Conservation (phyloP, 2,329 filamentous ascomycete species). For the Fusarium decemcellulare region DNA sequence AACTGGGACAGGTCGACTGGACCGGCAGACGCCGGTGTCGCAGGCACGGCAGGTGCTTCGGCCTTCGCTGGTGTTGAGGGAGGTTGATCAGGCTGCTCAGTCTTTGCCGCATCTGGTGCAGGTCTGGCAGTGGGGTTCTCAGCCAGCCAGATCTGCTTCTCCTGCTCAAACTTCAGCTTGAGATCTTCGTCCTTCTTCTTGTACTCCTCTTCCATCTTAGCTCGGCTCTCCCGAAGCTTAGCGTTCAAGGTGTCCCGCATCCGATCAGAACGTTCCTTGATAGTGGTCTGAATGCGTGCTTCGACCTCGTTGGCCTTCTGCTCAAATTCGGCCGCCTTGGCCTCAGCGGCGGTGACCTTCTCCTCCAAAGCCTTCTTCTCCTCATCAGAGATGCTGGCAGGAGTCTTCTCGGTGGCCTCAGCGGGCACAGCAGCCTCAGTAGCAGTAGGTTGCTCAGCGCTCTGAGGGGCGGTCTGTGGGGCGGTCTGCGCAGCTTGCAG, state of each 20-base stretch:
- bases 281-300: constrained; percentile 69
- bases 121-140: constrained; percentile 58
- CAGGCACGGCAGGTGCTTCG: constrained; percentile 51
- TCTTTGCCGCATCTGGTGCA: constrained; percentile 37
- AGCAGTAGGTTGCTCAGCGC: constrained; percentile 29
- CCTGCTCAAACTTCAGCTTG: constrained; percentile 72
- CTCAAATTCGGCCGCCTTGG: constrained; percentile 75
- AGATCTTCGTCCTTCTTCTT: constrained; percentile 68
- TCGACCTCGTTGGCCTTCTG: constrained; percentile 75
- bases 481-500: constrained; percentile 54
- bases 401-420: constrained; percentile 31
- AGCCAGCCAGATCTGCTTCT: constrained; percentile 73
- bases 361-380: constrained; percentile 74
- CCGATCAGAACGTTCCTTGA: constrained; percentile 76
- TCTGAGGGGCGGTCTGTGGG: constrained; percentile 59
- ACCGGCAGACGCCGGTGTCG: constrained; percentile 53
- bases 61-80: constrained; percentile 58
- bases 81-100: constrained; percentile 37
- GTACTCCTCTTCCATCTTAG: constrained; percentile 65
- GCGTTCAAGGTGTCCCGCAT: constrained; percentile 79
- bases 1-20: constrained; percentile 62
- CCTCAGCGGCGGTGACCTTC: constrained; percentile 72
- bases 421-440: constrained; percentile 25
- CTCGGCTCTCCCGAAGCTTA: constrained; percentile 77
- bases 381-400: constrained; percentile 62